These are phyloP conservation scores for Leishmania aethiopica DNA, from an alignment of 208 protist genomes.

Conservation along the genomic window DNA sequence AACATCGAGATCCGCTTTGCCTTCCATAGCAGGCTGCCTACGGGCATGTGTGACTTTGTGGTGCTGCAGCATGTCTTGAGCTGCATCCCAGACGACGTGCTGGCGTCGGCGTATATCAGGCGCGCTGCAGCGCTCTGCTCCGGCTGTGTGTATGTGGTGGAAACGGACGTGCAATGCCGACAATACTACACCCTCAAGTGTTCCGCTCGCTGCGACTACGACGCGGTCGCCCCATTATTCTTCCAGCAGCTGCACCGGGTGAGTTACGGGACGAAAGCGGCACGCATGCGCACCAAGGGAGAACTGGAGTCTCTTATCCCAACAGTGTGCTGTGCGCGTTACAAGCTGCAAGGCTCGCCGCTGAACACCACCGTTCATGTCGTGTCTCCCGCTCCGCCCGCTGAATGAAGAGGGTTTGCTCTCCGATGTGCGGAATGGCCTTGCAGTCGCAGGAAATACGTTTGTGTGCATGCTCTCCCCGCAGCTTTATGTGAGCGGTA, in stretches of 20 bases:
- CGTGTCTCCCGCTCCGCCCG: neutral
- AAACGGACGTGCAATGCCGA: constrained; percentile 73
- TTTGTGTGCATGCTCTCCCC: neutral
- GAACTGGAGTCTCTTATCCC: constrained; percentile 41
- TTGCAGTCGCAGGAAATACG: neutral
- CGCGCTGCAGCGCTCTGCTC: constrained; percentile 11
- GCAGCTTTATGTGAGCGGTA: neutral
- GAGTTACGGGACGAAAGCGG: constrained; percentile 38
- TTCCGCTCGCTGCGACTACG: constrained; percentile 44
- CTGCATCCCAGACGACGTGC: constrained; percentile 31
- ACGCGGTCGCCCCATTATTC: constrained; percentile 45
- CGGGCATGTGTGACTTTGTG: constrained; percentile 61
- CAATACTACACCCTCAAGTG: constrained; percentile 58
- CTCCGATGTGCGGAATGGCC: neutral
- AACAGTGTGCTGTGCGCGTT: constrained; percentile 41
- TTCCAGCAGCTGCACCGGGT: constrained; percentile 46
- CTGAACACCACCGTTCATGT: constrained; percentile 73
- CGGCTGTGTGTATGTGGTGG: constrained; percentile 57
- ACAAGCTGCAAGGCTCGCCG: constrained; percentile 73
- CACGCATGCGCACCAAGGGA: constrained; percentile 48
- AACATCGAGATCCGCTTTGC: constrained; percentile 25
- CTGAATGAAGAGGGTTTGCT: neutral
- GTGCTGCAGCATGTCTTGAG: constrained; percentile 77
- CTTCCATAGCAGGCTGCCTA: constrained; percentile 22
- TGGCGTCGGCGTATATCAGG: constrained; percentile 31